Evolutionary conservation across 192 early-diverging fungal genomes (phyloP), one percentile per base, ranked within the genome.

Genomic region (Coemansia sp.): DNA sequence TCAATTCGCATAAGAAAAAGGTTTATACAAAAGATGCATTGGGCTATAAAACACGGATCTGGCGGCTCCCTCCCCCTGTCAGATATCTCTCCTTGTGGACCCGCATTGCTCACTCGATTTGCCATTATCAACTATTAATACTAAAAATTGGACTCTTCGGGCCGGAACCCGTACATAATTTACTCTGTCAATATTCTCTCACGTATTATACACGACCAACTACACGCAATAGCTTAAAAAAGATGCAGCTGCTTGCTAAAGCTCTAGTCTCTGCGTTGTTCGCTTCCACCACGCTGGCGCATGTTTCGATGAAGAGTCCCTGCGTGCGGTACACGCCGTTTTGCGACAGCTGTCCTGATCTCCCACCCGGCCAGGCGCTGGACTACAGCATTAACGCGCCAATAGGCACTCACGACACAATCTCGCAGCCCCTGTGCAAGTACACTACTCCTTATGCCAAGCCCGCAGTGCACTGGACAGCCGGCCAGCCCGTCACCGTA

Each of bases 401-500:
- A 2, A 75, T 75, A 19, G 64, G 61, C 1, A 63, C 71, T 0
- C 59, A 68, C 38, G 65, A 75, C n/a, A 31, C 19, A 29, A 51
- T 63, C n/a, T 17, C 25, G 4, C 56, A 67, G 26, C 71, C 71
- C 10, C 47, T 75, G 18, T 75, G 71, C 71, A 75, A 75, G 40
- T 60, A 63, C 53, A 60, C 66, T 14, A 69, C 61, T 14, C 73
- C 61, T 18, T 70, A 65, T 40, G 53, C 45, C 33, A 56, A 36
- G 3, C 53, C 76, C 0, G 77, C 73, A 11, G 77, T 63, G 4
- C 61, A 41, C n/a, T 80, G 65, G 53, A 75, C 49, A 1, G 81
- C 82, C 0, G 84, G 84, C 6, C 19, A 66, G 4, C 50, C 75
- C 0, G 58, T 85, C 23, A 27, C 42, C 1, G 75, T 85, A 18